phyloP scores from a whole-genome alignment of 2,329 filamentous ascomycete genomes.

The Clarireedia paspali region DNA sequence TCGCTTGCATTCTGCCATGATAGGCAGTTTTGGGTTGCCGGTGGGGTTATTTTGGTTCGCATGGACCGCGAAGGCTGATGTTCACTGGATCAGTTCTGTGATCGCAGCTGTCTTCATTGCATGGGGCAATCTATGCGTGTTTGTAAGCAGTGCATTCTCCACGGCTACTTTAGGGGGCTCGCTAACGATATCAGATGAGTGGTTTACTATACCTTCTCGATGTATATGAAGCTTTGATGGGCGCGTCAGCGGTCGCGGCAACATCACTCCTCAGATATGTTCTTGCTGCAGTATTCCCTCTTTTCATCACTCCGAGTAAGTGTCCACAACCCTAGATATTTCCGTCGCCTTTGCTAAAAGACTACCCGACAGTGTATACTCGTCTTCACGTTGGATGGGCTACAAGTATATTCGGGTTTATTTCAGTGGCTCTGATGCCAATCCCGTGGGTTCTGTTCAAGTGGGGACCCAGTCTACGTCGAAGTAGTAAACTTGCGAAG shows the following conservation, averaged over 20 bases:
- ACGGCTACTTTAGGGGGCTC: neutral
- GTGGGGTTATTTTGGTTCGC: conserved; percentile 51
- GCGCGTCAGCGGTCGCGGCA: conserved; percentile 52
- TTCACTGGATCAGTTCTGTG: conserved; percentile 42
- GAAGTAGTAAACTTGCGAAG: neutral
- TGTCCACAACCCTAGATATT: neutral
- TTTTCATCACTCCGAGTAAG: conserved; percentile 47
- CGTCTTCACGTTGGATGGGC: conserved; percentile 33
- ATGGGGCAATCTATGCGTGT: conserved; percentile 52
- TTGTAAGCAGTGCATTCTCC: conserved; percentile 24
- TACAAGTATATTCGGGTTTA: conserved; percentile 32
- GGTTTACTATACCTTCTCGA: conserved; percentile 44
- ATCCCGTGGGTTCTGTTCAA: conserved; percentile 48
- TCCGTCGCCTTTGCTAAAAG: neutral
- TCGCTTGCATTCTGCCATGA: neutral
- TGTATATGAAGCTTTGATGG: conserved; percentile 44
- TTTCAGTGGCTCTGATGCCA: conserved; percentile 40
- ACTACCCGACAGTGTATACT: conserved; percentile 25
- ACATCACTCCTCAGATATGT: conserved; percentile 50
- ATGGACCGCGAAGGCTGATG: conserved; percentile 40
- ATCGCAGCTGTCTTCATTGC: conserved; percentile 47
- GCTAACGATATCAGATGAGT: conserved; percentile 25
- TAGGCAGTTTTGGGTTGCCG: conserved; percentile 41
- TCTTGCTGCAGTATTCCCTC: conserved; percentile 49
- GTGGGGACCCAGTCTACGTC: conserved; percentile 30